Percentiles rank a stretch among this genome's conserved stretches.
Conservation (phyloP, 2,329 filamentous ascomycete species). For the Kalmusia sp. region DNA sequence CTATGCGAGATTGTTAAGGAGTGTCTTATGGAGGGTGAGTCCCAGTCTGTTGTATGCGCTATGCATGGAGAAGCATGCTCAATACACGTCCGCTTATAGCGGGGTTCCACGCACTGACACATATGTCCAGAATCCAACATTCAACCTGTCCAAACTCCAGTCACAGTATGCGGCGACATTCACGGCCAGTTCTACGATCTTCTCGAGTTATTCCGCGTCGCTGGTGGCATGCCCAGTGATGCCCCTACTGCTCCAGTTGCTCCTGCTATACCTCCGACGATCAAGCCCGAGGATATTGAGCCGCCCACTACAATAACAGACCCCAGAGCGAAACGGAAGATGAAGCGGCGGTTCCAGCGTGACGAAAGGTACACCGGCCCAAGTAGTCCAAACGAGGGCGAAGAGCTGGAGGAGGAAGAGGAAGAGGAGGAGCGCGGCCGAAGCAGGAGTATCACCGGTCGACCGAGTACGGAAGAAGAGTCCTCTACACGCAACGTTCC, state of each 20-base stretch:
- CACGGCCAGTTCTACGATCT: constrained; percentile 99
- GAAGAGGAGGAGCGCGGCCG: constrained; percentile 58
- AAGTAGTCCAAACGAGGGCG: constrained; percentile 56
- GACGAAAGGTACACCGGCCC: constrained; percentile 62
- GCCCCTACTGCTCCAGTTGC: constrained; percentile 64
- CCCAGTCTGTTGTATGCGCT: background rate
- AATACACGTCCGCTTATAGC: constrained; percentile 1
- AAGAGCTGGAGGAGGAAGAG: constrained; percentile 57
- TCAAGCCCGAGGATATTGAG: constrained; percentile 90
- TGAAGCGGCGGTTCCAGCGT: constrained; percentile 65
- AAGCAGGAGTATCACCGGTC: constrained; percentile 50
- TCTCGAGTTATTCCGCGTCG: constrained; percentile 93
- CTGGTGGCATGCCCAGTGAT: constrained; percentile 94
- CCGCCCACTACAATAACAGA: constrained; percentile 88
- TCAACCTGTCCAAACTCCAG: constrained; percentile 94
- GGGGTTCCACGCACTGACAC: constrained; percentile 4
- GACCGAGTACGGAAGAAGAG: constrained; percentile 50
- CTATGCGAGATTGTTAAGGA: constrained; percentile 99
- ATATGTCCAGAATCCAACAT: constrained; percentile 85
- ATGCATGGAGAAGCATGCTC: background rate
- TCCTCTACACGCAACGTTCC: constrained; percentile 49
- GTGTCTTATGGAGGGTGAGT: constrained; percentile 92
- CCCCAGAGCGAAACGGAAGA: constrained; percentile 84
- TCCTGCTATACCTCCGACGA: constrained; percentile 72
- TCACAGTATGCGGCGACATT: constrained; percentile 97